Base-by-base conservation (phyloP, 345 rosid genomes). In the Citrus maxima region DNA sequence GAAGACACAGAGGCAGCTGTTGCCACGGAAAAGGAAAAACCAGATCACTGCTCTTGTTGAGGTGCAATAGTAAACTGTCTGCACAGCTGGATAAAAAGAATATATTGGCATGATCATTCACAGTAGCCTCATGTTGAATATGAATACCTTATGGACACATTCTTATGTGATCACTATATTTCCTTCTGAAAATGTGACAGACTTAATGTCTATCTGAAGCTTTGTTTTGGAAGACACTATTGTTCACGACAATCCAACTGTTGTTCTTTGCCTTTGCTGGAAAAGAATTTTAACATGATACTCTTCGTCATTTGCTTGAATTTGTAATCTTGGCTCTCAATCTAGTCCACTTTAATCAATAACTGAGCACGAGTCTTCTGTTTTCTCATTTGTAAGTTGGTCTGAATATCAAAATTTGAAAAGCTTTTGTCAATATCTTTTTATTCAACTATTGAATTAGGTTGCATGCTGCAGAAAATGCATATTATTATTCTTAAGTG, bases 21-120 rank as follows among this genome's bases (percentile, higher is more conserved):
- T 87, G 63, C 95, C 97, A 16, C 89, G 98, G 77, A 96, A 93
- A 88, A 90, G 94, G 87, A 96, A 96, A 86, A 94, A 94, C 80
- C 95, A 93, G 87, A 91, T 94, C 77, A 88, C 98, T 76, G 62
- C 92, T 27, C 98, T 92, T 85, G 99, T 96, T 81, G 99, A 96
- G 99, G 99, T 96, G 90, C 73, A 80, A 27, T 37, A 13, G 24
- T 69, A 66, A 24, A n/a, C 14, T 22, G 27, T 55, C 60, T 30
- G 56, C 37, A 12, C 75, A 34, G 30, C 58, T 74, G 27, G 46
- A 46, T 46, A 46, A 46, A 46, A 46, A 46, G 5, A 46, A 46
- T 46, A 46, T 13, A 12, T 46, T 46, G 18, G 51, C 51, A 46
- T 46, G 56, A 58, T 18, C 46, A 32, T 70, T 46, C 22, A 2